Base-by-base conservation (phyloP, 345 rosid genomes). In the Nephelium lappaceum region DNA sequence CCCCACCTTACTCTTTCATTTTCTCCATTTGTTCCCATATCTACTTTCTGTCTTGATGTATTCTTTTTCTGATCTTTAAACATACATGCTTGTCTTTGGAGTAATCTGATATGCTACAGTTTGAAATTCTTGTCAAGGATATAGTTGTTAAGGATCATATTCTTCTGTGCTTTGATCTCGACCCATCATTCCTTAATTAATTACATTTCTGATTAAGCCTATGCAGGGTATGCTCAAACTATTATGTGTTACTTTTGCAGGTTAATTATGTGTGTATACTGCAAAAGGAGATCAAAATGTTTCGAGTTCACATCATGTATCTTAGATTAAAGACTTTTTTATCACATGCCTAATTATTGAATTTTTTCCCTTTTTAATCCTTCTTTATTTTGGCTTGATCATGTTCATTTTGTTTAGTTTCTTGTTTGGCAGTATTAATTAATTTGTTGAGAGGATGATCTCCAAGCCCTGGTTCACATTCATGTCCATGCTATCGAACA, bases 1-100 rank as follows among this genome's bases (percentile, higher is more conserved):
- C 71, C 65, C 78, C 62, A 72, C 36, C 36, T 31, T 31, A 31
- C 36, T 36, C 70, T 71, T 19, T 55, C 75, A 12, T 70, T 23
- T 0, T 21, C 49, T 65, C 9, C 66, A 10, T 31, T 64, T 12
- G 8, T 5, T 64, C 14, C 24, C 38, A 27, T 64, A 4, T 7
- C 51, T 45, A 45, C 36, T 31, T 31, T 31, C 36, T 31, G 36
- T 31, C 36, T 31, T 31, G 36, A 31, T 31, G 3, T 31, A 31
- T 31, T 31, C 36, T 31, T 31, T 31, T 31, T 31, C 36, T 31
- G 36, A 31, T 31, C 36, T 31, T 31, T 31, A 31, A 31, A 31
- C 36, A 11, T 4, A 53, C 4, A 16, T 53, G 4, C 14, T 53
- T 53, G 18, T 53, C 14, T 53, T 53, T 53, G 58, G 0, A 53